phyloP scores from a whole-genome alignment of 768 basidiomycete genomes.

The Boletus bicolor region DNA sequence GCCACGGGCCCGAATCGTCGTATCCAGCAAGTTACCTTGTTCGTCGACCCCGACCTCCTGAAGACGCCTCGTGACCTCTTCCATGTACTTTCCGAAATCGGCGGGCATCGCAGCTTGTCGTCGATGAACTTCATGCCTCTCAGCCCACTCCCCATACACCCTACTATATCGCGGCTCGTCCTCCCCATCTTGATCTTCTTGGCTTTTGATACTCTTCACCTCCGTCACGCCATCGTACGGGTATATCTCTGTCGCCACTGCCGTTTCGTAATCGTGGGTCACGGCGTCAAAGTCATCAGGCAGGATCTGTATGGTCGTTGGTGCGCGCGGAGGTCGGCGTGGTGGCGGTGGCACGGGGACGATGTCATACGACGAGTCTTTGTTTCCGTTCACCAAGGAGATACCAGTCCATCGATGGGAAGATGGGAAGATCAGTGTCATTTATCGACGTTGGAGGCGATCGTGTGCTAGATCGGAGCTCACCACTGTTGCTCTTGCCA shows the following conservation, averaged over 20 bases:
- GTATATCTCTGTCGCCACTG: conserved; percentile 23
- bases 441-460: neutral
- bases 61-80: conserved; percentile 36
- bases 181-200: conserved; percentile 1
- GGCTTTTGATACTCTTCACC: conserved; percentile 13
- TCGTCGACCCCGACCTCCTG: conserved; percentile 32
- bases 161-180: conserved; percentile 23
- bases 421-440: conserved; percentile 14
- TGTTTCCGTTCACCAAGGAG: neutral
- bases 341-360: conserved; percentile 17
- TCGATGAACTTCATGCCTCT: conserved; percentile 26
- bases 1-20: conserved; percentile 14
- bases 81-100: conserved; percentile 29
- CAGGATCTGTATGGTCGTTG: conserved; percentile 32
- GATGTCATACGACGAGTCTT: conserved; percentile 34
- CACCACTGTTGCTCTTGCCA: conserved; percentile 29
- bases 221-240: conserved; percentile 26
- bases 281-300: conserved; percentile 31
- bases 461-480: conserved; percentile 7
- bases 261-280: conserved; percentile 29
- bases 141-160: conserved; percentile 34
- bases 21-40: conserved; percentile 24
- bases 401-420: conserved; percentile 10
- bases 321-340: conserved; percentile 28
- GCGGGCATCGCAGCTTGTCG: conserved; percentile 21